These are phyloP conservation scores for Penicillium sp. DNA, from an alignment of 2,329 filamentous ascomycete genomes.

Conservation along the genomic window DNA sequence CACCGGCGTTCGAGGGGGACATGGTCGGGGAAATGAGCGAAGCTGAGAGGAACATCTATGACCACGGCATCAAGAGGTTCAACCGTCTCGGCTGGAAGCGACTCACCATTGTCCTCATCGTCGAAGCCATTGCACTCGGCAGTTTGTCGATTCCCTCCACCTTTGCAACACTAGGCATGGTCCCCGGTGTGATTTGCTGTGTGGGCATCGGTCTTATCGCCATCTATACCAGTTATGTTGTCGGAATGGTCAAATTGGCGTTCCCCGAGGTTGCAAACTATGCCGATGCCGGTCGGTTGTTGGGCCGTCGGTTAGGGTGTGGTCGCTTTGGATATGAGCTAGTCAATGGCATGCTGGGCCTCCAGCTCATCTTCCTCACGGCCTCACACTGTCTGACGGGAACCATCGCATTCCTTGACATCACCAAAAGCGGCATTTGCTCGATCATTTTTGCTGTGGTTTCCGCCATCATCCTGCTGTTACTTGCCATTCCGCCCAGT, in stretches of 20 bases:
- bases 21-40: conserved; percentile 17
- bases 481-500: conserved; percentile 33
- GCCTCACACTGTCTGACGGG: conserved; percentile 49
- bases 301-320: conserved; percentile 43
- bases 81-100: conserved; percentile 49
- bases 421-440: conserved; percentile 41
- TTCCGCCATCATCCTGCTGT: conserved; percentile 38
- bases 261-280: conserved; percentile 45
- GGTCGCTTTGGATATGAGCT: conserved; percentile 45
- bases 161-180: conserved; percentile 47
- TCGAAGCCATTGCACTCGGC: conserved; percentile 51
- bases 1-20: conserved; percentile 15
- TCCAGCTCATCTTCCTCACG: conserved; percentile 44
- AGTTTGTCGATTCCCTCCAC: conserved; percentile 46
- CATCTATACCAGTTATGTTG: conserved; percentile 44
- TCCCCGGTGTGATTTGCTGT: conserved; percentile 45
- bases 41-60: conserved; percentile 11
- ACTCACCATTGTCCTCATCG: conserved; percentile 49
- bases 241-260: conserved; percentile 39
- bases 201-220: conserved; percentile 40
- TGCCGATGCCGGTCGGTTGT: conserved; percentile 44
- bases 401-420: conserved; percentile 46
- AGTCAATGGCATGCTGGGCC: conserved; percentile 43
- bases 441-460: conserved; percentile 44
- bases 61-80: conserved; percentile 16